Conservation (phyloP, 768 basidiomycete species). For the Coprinellus micaceus region DNA sequence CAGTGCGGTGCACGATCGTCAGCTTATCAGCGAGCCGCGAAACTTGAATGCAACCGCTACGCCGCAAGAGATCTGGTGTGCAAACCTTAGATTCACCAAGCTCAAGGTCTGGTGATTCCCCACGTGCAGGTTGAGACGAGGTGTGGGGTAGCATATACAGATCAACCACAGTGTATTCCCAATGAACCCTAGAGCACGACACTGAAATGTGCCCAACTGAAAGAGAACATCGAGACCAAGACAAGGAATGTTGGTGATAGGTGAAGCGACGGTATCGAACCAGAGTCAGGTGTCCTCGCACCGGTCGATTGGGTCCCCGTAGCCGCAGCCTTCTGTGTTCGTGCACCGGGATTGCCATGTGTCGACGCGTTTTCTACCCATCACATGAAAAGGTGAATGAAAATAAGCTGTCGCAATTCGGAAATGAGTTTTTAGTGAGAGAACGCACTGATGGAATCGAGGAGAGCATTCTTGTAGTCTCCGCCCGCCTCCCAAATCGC, state of each 20-base stretch:
- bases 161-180: background rate
- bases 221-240: background rate
- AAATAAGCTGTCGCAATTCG: background rate
- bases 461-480: constrained; percentile 56
- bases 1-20: too few relatives aligned
- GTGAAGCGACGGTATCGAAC: background rate
- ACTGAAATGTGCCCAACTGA: too few relatives aligned
- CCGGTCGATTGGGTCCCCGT: background rate
- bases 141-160: background rate
- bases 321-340: background rate
- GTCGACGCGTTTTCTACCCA: background rate
- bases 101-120: background rate
- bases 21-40: background rate
- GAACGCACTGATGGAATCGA: constrained; percentile 53
- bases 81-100: background rate
- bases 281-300: background rate
- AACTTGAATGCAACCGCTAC: background rate
- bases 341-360: constrained; percentile 3
- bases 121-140: too few relatives aligned
- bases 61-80: background rate
- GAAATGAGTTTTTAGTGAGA: background rate
- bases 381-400: background rate
- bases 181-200: background rate
- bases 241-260: background rate
- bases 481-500: constrained; percentile 71